Conservation (phyloP, 768 basidiomycete genomes). For the Phylloporus rhodoxanthus region DNA sequence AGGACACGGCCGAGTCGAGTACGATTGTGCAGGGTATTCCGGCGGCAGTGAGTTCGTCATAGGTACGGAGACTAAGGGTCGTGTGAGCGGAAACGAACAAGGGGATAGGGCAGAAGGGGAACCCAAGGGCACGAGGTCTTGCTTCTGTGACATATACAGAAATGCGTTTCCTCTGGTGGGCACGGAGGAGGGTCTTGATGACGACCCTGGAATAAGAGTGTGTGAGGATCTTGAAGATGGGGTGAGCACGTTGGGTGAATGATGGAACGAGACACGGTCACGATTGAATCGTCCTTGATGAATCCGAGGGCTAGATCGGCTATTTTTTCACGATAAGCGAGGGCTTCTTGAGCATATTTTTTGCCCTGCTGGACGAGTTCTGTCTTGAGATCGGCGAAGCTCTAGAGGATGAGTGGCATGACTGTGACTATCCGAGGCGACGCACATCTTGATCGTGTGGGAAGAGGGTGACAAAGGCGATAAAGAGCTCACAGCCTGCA, state of each 20-base stretch:
- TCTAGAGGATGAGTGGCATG: slow-evolving; percentile 39
- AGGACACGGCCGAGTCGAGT: slow-evolving; percentile 93
- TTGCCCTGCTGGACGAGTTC: slow-evolving; percentile 79
- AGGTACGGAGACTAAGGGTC: slow-evolving; percentile 74
- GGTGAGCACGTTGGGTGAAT: slow-evolving; percentile 12
- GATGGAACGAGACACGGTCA: slow-evolving; percentile 33
- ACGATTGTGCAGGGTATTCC: slow-evolving; percentile 94
- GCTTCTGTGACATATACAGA: slow-evolving; percentile 98
- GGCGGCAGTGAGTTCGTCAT: slow-evolving; percentile 76
- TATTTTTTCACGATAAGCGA: slow-evolving; percentile 85
- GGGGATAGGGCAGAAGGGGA: slow-evolving; percentile 22
- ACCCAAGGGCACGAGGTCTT: slow-evolving; percentile 85
- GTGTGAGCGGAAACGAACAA: neutral
- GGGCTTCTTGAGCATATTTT: slow-evolving; percentile 69
- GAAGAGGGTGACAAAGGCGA: slow-evolving; percentile 80
- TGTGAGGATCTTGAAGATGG: slow-evolving; percentile 70
- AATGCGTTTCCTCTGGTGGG: slow-evolving; percentile 88
- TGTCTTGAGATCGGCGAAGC: slow-evolving; percentile 76
- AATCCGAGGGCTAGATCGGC: slow-evolving; percentile 85
- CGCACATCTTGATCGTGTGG: slow-evolving; percentile 77
- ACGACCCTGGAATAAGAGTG: slow-evolving; percentile 97
- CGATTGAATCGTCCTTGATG: slow-evolving; percentile 92
- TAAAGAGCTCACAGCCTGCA: slow-evolving; percentile 88
- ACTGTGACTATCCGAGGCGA: slow-evolving; percentile 15
- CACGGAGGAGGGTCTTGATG: slow-evolving; percentile 83